phyloP scores from a whole-genome alignment of 139 green algal species.

The Astrephomene gubernaculifera region DNA sequence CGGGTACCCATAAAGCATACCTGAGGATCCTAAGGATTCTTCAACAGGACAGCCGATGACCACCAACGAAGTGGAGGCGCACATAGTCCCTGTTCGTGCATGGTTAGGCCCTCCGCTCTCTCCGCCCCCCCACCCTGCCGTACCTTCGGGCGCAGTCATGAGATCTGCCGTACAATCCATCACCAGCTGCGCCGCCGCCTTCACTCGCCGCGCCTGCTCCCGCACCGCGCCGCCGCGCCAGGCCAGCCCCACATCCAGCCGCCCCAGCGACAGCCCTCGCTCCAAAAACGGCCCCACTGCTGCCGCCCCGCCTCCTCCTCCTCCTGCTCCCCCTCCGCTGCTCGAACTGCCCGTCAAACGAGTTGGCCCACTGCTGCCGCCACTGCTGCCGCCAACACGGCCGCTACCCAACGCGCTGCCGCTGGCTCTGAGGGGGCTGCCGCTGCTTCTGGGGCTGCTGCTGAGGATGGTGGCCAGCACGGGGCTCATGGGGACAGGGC shows the following conservation, averaged over 20 bases:
- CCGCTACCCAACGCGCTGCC: background rate
- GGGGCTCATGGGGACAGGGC: conserved; percentile 5
- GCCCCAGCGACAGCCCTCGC: background rate
- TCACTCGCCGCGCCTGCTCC: conserved; percentile 28
- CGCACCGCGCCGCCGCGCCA: background rate
- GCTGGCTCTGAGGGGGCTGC: background rate
- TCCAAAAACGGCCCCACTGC: conserved; percentile 11
- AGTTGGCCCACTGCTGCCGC: background rate
- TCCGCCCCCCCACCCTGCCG: background rate
- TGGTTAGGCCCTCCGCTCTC: too few species aligned
- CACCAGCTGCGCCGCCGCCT: conserved; percentile 54
- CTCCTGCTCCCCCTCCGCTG: background rate
- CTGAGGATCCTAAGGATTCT: too few species aligned
- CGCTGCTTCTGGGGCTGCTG: background rate
- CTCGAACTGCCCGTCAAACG: too few species aligned
- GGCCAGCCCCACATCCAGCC: background rate
- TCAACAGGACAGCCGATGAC: too few species aligned
- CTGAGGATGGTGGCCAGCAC: conserved; percentile 26
- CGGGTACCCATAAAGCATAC: too few species aligned
- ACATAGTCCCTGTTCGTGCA: too few species aligned
- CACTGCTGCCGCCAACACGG: background rate
- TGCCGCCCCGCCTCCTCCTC: background rate
- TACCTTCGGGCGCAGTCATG: conserved; percentile 11
- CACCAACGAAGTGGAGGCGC: too few species aligned
- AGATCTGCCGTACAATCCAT: conserved; percentile 65